Evolutionary conservation across 345 rosid species (phyloP), one percentile per base, ranked within the genome.

Genomic region (Adansonia digitata): DNA sequence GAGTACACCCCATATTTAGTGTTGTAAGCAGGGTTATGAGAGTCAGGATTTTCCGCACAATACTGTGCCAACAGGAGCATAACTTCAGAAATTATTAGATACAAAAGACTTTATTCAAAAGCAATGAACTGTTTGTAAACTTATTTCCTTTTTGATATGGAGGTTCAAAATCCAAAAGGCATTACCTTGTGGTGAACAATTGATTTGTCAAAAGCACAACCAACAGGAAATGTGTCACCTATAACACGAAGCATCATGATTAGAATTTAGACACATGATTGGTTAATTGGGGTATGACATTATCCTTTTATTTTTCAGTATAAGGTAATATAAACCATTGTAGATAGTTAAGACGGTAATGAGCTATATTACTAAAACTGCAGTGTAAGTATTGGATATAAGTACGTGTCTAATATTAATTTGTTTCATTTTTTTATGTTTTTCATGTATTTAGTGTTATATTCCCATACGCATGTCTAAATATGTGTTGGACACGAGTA

Each of bases 161-260:
- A 0, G 42, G 52, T 55, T 37, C 51, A 26, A 14, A 18, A 45
- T n/a, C 63, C 1, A 26, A 18, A 24, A 20, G 61, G 1, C 52
- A 53, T 55, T 76, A 90, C 97, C 94, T 88, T 89, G 85, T 92
- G 85, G 77, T 90, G 97, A 77, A 92, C 91, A 61, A 89, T 81
- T 57, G 97, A 87, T 46, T 88, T 80, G 29, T 92, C 94, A 59
- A 89, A 94, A 6, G 89, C 92, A 71, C 98, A 94, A 17, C 97
- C 97, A 67, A 94, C 90, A 1, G 98, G 97, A 77, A 39, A 92
- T 0, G 93, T 94, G 80, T 94, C 97, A 4, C 94, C 91, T 89
- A 82, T 62, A 39, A 71, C 53, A 55, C 72, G 24, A 20, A 34
- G 85, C 84, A 59, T 80, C 81, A 26, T 42, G 59, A 7, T 90